Percentiles rank a stretch among this genome's conserved stretches.
phyloP scores from a whole-genome alignment of 495 filamentous ascomycete species.

The Talaromyces nanjingensis region DNA sequence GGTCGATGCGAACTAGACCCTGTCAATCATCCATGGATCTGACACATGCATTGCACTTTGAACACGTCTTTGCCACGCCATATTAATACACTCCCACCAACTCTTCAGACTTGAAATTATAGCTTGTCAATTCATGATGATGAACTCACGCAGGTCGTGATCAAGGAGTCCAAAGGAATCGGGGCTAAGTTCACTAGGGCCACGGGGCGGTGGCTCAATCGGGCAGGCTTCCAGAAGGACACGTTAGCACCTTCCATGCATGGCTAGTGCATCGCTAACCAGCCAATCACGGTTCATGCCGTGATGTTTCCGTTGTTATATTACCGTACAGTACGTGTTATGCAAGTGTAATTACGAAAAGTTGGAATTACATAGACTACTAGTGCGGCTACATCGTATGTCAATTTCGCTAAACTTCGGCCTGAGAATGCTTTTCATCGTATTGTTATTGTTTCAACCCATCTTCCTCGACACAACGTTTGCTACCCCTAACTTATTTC shows the following conservation, averaged over 20 bases:
- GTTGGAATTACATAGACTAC: not conserved
- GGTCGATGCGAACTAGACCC: not conserved
- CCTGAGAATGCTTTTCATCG: not conserved
- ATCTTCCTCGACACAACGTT: not conserved
- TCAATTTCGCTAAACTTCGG: not conserved
- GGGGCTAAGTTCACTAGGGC: not conserved
- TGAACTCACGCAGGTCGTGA: not conserved
- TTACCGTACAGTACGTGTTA: not conserved
- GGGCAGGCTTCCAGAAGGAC: conserved; percentile 10
- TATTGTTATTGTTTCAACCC: not conserved
- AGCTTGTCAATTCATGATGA: not conserved
- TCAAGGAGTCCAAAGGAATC: not conserved
- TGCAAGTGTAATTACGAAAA: not conserved
- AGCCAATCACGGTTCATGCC: not conserved
- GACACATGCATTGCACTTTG: not conserved
- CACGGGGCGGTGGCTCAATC: not conserved
- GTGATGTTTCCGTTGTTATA: not conserved
- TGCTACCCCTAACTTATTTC: not conserved
- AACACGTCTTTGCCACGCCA: not conserved
- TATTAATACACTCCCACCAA: not conserved
- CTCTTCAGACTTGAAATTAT: not conserved
- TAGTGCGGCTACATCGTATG: not conserved
- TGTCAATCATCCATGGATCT: not conserved
- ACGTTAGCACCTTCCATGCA: not conserved
- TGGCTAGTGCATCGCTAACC: not conserved